Percentiles rank a stretch among this genome's conserved stretches.
Conservation (phyloP, 1,284 basidiomycete species). For the Paramarasmius palmivorus region DNA sequence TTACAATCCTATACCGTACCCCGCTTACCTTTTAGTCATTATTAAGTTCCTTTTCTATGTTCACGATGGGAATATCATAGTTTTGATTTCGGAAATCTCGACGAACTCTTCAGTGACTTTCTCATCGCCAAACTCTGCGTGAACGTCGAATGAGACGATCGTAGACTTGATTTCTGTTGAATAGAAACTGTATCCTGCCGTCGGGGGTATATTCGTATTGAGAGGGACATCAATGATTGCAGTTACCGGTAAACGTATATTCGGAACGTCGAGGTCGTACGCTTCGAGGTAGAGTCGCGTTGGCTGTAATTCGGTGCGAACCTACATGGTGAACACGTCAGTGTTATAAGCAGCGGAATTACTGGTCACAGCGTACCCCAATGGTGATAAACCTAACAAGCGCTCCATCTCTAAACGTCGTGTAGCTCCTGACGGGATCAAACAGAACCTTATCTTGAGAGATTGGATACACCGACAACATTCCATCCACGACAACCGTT, state of each 20-base stretch:
- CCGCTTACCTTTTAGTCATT: too few species aligned
- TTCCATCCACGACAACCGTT: neutral
- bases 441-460: conserved; percentile 8
- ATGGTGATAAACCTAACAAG: neutral
- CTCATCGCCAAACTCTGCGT: neutral
- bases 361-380: neutral
- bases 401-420: neutral
- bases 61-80: neutral
- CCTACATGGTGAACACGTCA: too few species aligned
- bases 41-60: too few species aligned
- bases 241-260: neutral
- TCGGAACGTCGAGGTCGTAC: neutral
- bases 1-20: too few species aligned
- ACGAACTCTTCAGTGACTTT: neutral
- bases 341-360: neutral
- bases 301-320: neutral
- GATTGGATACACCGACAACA: neutral
- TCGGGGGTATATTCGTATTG: neutral
- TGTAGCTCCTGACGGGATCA: neutral
- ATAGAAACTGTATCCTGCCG: conserved; percentile 8
- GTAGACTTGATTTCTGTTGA: neutral
- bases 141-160: neutral
- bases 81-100: neutral
- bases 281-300: neutral
- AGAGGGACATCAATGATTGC: neutral